These are phyloP conservation scores for Mycena capillaripes DNA, from an alignment of 768 basidiomycete genomes.

Conservation along the genomic window DNA sequence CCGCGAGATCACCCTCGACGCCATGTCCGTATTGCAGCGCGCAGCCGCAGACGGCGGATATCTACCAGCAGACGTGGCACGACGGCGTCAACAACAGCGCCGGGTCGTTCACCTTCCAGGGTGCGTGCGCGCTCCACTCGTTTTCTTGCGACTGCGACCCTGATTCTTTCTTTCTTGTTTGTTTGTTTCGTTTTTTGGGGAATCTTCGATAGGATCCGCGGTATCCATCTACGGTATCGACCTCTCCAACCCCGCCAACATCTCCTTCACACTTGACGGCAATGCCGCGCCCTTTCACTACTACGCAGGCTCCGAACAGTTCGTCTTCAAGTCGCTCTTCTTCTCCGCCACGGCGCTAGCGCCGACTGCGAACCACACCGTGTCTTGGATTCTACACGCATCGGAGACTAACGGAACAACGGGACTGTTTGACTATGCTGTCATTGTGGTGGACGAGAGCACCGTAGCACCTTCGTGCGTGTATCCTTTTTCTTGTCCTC, in stretches of 20 bases:
- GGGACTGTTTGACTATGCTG: constrained; percentile 27
- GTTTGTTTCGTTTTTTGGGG: too few species aligned
- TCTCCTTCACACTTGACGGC: constrained; percentile 26
- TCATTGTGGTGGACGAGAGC: constrained; percentile 9
- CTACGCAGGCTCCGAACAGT: constrained; percentile 16
- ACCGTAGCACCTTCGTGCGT: background rate
- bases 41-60: constrained; percentile 4
- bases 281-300: too few species aligned
- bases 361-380: constrained; percentile 12
- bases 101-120: too few species aligned
- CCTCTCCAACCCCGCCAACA: constrained; percentile 26
- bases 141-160: too few species aligned
- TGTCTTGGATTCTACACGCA: constrained; percentile 16
- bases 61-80: constrained; percentile 20
- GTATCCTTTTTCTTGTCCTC: too few species aligned
- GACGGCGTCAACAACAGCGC: background rate
- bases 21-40: constrained; percentile 17
- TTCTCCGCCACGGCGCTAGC: background rate
- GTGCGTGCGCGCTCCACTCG: too few species aligned
- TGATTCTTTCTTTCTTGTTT: too few species aligned
- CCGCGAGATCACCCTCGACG: background rate
- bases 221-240: constrained; percentile 25
- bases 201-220: background rate
- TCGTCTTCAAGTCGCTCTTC: constrained; percentile 28
- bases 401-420: constrained; percentile 10